Evolutionary conservation across 768 basidiomycete genomes (phyloP), one percentile per base, ranked within the genome.

Genomic region (Rhodotorula graminis): DNA sequence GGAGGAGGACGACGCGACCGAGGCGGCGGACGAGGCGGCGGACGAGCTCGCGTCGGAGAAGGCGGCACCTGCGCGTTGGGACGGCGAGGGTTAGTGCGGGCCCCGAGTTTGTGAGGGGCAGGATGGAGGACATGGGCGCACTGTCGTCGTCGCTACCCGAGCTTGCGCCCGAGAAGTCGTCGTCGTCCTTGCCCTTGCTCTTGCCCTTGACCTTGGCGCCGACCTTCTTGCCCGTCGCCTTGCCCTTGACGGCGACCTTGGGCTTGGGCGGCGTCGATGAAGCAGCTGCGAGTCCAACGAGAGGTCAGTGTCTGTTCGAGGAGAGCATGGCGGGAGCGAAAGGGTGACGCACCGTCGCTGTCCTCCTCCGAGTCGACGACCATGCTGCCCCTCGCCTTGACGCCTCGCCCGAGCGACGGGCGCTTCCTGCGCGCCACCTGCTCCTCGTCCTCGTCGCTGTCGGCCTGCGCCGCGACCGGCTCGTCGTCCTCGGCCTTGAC

Each of bases 1-100:
- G 37, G 55, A 40, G n/a, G 64, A 52, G 0, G 58, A 53, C 9
- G 66, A 64, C 16, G 64, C 63, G 37, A 37, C 49, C 25, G 61
- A 62, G n/a, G 31, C 62, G n/a, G 15, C 44, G 18, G 64, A 31
- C 12, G 37, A 47, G 64, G 71, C 70, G 27, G 69, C 65, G 12
- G 62, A 72, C 70, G 64, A 56, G 73, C 59, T 71, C 73, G 50
- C 50, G 62, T 73, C 67, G 62, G 66, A 76, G 65, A 65, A 74
- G 67, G 67, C 61, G 37, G 67, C 71, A 50, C 76, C 74, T 70
- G 27, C 1, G 1, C 16, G 1, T 29, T 2, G 11, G 7, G 11
- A 4, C 25, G 8, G 44, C 44, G 18, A 46, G 46, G n/a, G 37
- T 64, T 56, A 59, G n/a, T 12, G 33, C 33, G 11, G n/a, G 0